Evolutionary conservation across 495 filamentous ascomycete genomes (phyloP), one percentile per base, ranked within the genome.

Genomic region (Aspergillus nanangensis): DNA sequence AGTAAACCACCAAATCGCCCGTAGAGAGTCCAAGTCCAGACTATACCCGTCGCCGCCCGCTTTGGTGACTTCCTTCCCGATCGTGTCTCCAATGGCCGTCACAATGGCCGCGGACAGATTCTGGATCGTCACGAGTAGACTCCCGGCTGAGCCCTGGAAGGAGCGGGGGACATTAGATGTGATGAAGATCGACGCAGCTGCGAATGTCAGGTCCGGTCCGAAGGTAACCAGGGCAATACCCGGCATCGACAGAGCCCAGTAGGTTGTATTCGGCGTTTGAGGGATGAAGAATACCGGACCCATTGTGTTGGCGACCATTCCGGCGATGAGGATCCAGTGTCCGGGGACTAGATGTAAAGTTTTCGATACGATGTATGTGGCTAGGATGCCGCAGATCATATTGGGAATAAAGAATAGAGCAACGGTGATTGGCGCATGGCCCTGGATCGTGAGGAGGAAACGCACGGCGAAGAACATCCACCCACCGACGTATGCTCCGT

Each of bases 401-500:
- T 72, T 72, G 2, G 72, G 70, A 17, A 73, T 56, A 9, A 67
- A 55, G 39, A 74, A 76, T 0, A 73, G 48, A 0, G 67, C 70
- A 2, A 65, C 58, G 0, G 57, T 65, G 15, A 76, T 55, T 0
- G 71, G 65, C 0, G 47, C 55, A 0, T 58, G 60, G 4, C 62
- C 56, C 25, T 74, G 70, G 14, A 71, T 67, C 4, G 62, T 58
- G 8, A 72, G 55, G 62, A 68, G 74, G 50, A 74, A 76, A 21
- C 72, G 70, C 10, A 76, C 61, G 10, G 67, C 70, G 36, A 69
- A 76, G 43, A 74, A 74, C 35, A 72, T 70, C 70, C 70, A 76
- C 8, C 60, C 62, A 2, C 70, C 71, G 37, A 63, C 63, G 57
- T 52, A 74, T 3, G 58, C 61, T 4, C 70, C 72, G 23, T 70